Evolutionary conservation across 768 basidiomycete species (phyloP).

Genomic region (Termitomyces sp.): DNA sequence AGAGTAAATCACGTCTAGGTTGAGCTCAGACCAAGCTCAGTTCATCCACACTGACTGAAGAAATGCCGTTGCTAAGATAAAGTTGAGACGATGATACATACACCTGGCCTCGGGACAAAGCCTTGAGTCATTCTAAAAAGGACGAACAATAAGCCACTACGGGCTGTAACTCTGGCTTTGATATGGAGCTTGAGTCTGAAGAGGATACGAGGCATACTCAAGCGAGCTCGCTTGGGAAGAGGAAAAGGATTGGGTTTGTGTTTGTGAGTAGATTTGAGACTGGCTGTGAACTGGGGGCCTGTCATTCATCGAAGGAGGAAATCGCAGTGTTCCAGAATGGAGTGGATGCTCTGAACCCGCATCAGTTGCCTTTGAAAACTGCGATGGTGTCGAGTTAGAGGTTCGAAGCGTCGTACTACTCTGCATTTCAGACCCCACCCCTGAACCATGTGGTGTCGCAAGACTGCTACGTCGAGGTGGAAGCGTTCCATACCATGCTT

Average conservation of each 20-base stretch:
- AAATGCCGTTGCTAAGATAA: too few relatives aligned
- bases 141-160: conserved; percentile 1
- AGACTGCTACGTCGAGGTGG: conserved; percentile 8
- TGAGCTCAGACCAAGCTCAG: neutral
- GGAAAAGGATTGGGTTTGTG: conserved; percentile 17
- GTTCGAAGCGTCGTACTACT: neutral
- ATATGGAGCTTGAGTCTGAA: conserved; percentile 54
- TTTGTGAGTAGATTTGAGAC: conserved; percentile 7
- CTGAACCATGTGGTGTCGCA: neutral
- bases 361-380: neutral
- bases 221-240: conserved; percentile 13
- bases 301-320: conserved; percentile 10
- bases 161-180: conserved; percentile 38
- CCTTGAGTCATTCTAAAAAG: neutral
- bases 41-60: too few relatives aligned
- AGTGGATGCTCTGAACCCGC: conserved; percentile 8
- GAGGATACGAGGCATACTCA: conserved; percentile 26
- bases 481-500: conserved; percentile 29
- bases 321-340: conserved; percentile 22
- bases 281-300: neutral
- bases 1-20: neutral
- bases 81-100: neutral
- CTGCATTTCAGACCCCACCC: neutral
- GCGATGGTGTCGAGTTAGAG: conserved; percentile 2
- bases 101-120: neutral